These are phyloP conservation scores for Zymoseptoria brevis DNA, from an alignment of 2,329 filamentous ascomycete species.

Conservation along the genomic window DNA sequence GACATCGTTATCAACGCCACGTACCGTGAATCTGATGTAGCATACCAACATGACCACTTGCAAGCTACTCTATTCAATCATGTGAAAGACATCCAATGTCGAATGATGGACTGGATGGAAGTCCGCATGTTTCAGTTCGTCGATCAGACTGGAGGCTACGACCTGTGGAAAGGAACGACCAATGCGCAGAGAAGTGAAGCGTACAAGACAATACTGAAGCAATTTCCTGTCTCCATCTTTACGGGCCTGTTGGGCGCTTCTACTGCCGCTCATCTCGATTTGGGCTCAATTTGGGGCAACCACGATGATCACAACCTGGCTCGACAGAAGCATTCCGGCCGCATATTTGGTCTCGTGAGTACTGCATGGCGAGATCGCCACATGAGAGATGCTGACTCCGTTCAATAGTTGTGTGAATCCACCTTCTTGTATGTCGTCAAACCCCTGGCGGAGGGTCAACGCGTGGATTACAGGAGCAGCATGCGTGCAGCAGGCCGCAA, in stretches of 20 bases:
- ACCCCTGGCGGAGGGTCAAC: no score
- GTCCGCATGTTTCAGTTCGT: neutral
- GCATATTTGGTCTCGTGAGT: no score
- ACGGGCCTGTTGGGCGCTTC: neutral
- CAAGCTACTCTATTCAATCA: neutral
- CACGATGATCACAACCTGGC: neutral
- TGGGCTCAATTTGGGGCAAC: neutral
- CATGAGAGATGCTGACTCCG: no score
- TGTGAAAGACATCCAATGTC: neutral
- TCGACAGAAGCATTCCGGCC: neutral
- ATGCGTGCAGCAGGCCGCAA: no score
- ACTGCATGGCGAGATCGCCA: no score
- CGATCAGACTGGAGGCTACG: neutral
- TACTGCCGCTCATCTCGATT: neutral
- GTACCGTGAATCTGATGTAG: fast-evolving
- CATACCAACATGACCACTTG: neutral
- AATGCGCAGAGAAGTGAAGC: no score
- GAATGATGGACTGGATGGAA: neutral
- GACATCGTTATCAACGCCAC: neutral
- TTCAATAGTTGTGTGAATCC: no score
- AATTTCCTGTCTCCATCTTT: neutral
- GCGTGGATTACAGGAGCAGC: no score
- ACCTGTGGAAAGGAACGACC: neutral
- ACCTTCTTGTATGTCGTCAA: no score
- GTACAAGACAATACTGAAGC: neutral